Conservation (phyloP, 1,284 basidiomycete genomes). For the Schizophyllum amplum region DNA sequence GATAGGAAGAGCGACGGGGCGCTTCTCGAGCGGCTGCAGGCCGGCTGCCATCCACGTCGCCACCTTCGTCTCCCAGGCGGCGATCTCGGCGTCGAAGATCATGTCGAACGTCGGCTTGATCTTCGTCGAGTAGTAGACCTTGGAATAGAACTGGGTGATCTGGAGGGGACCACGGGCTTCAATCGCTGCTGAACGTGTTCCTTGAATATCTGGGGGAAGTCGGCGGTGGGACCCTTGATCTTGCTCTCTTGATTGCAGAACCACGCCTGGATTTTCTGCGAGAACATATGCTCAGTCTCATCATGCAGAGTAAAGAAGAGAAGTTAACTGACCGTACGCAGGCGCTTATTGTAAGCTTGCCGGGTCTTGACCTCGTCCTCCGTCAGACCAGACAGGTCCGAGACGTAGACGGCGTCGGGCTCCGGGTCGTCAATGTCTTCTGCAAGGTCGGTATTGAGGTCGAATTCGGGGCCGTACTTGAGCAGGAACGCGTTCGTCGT, state of each 20-base stretch:
- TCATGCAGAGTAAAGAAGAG: too few relatives aligned
- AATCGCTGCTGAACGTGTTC: background rate
- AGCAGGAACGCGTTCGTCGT: background rate
- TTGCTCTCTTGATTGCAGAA: background rate
- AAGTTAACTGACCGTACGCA: background rate
- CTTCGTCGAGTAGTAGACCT: background rate
- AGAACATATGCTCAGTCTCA: background rate
- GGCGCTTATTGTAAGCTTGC: background rate
- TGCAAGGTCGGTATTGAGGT: background rate
- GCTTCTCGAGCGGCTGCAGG: background rate
- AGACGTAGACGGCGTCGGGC: background rate
- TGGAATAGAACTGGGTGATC: background rate
- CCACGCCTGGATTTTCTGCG: slow-evolving; percentile 2
- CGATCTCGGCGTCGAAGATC: background rate
- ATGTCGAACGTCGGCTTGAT: slow-evolving; percentile 3
- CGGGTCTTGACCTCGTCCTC: background rate
- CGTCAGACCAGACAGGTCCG: slow-evolving; percentile 4
- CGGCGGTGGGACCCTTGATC: background rate
- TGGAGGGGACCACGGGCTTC: background rate
- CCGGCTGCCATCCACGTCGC: too few relatives aligned
- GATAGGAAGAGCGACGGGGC: background rate
- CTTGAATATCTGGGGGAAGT: background rate
- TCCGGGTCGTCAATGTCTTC: slow-evolving; percentile 1
- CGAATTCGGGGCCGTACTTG: slow-evolving; percentile 4
- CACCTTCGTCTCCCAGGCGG: too few relatives aligned